A percentile compares a stretch with the other conserved stretches of the same genome.
These are phyloP conservation scores for Paramecium primaurelia DNA, from an alignment of 73 alveolate genomes.

Conservation along the genomic window DNA sequence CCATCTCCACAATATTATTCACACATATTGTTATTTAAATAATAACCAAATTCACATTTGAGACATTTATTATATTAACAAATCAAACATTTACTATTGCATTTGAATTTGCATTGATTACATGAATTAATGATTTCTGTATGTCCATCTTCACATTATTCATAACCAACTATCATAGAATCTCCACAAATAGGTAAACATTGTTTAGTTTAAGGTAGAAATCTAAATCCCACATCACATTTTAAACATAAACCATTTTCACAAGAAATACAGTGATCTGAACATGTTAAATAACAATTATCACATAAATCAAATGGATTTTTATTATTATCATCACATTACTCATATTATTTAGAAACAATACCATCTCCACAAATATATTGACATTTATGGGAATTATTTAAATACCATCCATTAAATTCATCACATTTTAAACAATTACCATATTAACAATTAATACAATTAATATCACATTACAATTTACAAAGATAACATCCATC, in stretches of 20 bases:
- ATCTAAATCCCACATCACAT: neutral
- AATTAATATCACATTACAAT: neutral
- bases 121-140: neutral
- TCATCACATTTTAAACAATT: neutral
- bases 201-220: neutral
- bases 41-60: neutral
- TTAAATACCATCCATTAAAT: neutral
- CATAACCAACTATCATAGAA: neutral
- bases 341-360: neutral
- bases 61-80: neutral
- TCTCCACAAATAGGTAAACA: conserved; percentile 2
- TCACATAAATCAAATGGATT: neutral
- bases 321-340: neutral
- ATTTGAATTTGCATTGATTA: neutral
- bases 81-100: neutral
- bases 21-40: neutral
- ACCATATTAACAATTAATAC: neutral
- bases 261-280: neutral
- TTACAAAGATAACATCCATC: neutral
- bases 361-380: neutral
- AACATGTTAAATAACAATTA: neutral
- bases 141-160: neutral
- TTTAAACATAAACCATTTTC: neutral
- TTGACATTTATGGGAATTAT: neutral
- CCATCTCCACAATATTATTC: neutral